Evolutionary conservation across 352 stramenopile species (phyloP).

Genomic region (Phytophthora lateralis): DNA sequence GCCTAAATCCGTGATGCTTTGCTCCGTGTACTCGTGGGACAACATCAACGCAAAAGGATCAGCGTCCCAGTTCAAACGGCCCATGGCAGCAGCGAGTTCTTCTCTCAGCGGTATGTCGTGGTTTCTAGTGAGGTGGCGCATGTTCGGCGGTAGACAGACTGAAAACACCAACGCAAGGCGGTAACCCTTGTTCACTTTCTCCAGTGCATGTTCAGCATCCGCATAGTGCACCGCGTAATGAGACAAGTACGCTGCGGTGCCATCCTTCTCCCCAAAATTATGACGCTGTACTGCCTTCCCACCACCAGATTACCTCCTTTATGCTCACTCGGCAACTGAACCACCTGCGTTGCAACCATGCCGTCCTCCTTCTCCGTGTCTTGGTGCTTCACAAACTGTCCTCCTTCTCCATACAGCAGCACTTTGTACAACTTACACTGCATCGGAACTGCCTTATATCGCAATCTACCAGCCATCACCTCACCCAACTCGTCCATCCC

Average conservation of each 20-base stretch:
- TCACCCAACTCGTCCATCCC: slow-evolving; percentile 7
- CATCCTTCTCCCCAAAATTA: slow-evolving; percentile 23
- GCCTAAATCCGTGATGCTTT: background rate
- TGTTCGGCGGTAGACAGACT: slow-evolving; percentile 18
- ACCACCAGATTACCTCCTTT: slow-evolving; percentile 18
- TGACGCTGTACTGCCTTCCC: slow-evolving; percentile 7
- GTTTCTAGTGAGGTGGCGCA: slow-evolving; percentile 2
- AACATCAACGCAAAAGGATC: background rate
- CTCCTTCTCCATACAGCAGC: slow-evolving; percentile 22
- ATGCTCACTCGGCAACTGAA: slow-evolving; percentile 34
- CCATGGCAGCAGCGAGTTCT: background rate
- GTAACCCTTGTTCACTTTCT: slow-evolving; percentile 28
- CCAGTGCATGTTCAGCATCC: slow-evolving; percentile 21
- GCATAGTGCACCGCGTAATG: slow-evolving; percentile 31
- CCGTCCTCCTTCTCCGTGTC: slow-evolving; percentile 59
- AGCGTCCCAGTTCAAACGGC: background rate
- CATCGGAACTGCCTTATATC: slow-evolving; percentile 14
- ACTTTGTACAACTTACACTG: slow-evolving; percentile 7
- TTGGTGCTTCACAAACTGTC: slow-evolving; percentile 46
- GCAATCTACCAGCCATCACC: background rate
- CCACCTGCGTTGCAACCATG: slow-evolving; percentile 53
- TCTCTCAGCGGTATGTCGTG: background rate
- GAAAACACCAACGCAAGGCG: slow-evolving; percentile 27
- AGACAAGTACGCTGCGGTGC: slow-evolving; percentile 4
- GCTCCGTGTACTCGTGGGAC: background rate